Evolutionary conservation across 2,329 filamentous ascomycete genomes (phyloP), one percentile per base, ranked within the genome.

Genomic region (Cercospora canescens): DNA sequence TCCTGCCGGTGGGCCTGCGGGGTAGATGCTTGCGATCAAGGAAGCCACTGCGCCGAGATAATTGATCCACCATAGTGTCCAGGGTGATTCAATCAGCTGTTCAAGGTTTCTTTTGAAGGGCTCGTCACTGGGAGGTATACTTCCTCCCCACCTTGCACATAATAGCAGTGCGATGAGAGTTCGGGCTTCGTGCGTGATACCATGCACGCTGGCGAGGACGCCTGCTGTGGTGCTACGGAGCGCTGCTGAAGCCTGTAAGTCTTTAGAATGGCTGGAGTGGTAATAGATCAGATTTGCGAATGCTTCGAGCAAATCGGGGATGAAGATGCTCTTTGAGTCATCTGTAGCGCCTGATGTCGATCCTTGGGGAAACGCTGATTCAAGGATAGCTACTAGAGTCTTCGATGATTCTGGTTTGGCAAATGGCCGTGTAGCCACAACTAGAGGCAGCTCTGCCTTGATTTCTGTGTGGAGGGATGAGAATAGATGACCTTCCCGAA

Each of bases 401-500:
- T 78, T 70, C 1, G 83, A 78, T 0, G 86, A 86, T 0, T 78
- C 76, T 2, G 82, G 79, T 9, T 57, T 70, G 6, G 85, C 85
- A 67, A 85, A 86, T 0, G 81, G 81, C 14, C 75, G 73, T 0
- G 88, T 91, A 1, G 87, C 88, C 0, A 87, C 85, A 11, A 87
- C 79, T 0, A 96, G 80, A 0, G 93, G 92, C 71, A 90, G 84
- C 70, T 87, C 84, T 58, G 88, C 85, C 62, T 91, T 87, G 16
- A 90, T 78, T 0, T 83, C 76, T 0, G 78, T 71, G 0, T 87
- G 83, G 11, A 97, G 84, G 67, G 85, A 88, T 78, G 91, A 88
- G 79, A 92, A 93, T 41, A 97, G 81, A 50, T 89, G 89, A 0
- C 94, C 94, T 78, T 97, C 93, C 45, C 93, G 85, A 67, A 97